phyloP scores from a whole-genome alignment of 2,329 filamentous ascomycete genomes.

The Colletotrichum sp. region DNA sequence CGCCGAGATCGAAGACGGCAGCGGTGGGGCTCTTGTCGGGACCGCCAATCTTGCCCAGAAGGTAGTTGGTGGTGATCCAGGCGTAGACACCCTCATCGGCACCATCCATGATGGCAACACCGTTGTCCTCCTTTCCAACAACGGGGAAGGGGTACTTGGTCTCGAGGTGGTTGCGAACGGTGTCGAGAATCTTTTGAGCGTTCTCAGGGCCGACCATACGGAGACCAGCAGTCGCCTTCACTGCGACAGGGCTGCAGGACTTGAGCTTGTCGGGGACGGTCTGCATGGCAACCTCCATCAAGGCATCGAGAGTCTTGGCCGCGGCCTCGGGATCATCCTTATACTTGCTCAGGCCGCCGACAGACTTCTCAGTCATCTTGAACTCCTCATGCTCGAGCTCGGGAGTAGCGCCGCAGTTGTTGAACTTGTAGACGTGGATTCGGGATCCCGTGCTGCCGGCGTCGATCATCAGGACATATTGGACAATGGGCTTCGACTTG shows the following conservation, averaged over 20 bases:
- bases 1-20: slow-evolving; percentile 94
- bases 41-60: slow-evolving; percentile 95
- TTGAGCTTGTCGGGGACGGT: slow-evolving; percentile 88
- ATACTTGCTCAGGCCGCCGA: slow-evolving; percentile 87
- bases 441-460: slow-evolving; percentile 96
- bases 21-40: slow-evolving; percentile 90
- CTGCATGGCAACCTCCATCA: slow-evolving; percentile 86
- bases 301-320: slow-evolving; percentile 84
- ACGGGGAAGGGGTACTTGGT: slow-evolving; percentile 94
- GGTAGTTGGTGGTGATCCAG: slow-evolving; percentile 99
- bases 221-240: slow-evolving; percentile 95
- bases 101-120: slow-evolving; percentile 97
- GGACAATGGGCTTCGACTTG: slow-evolving; percentile 89
- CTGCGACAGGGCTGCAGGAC: slow-evolving; percentile 91
- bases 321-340: slow-evolving; percentile 85
- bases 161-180: slow-evolving; percentile 85
- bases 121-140: slow-evolving; percentile 81
- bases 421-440: slow-evolving; percentile 99
- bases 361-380: slow-evolving; percentile 87
- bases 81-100: slow-evolving; percentile 97
- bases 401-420: slow-evolving; percentile 95
- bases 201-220: slow-evolving; percentile 83
- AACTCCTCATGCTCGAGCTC: slow-evolving; percentile 94
- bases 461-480: slow-evolving; percentile 99
- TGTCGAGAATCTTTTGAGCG: slow-evolving; percentile 82